phyloP scores from a whole-genome alignment of 306 rosid genomes.

The Corylus heterophylla region DNA sequence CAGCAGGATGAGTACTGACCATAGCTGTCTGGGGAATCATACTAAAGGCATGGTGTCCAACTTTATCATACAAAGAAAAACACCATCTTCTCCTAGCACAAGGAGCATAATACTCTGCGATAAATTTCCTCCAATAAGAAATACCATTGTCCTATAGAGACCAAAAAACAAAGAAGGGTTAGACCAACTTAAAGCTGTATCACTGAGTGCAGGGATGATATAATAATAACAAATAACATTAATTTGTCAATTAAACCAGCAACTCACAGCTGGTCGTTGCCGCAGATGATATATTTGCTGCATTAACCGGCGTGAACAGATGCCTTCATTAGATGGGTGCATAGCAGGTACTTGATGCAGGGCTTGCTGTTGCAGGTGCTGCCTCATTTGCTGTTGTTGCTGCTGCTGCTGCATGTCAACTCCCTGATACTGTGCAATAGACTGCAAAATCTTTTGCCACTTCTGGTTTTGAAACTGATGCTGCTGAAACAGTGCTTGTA shows the following conservation, averaged over 20 bases:
- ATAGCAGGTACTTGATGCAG: conserved; percentile 17
- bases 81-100: conserved; percentile 50
- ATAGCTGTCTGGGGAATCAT: conserved; percentile 29
- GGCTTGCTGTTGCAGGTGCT: conserved; percentile 31
- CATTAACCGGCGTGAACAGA: conserved; percentile 42
- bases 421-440: conserved; percentile 19
- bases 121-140: conserved; percentile 45
- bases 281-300: conserved; percentile 42
- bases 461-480: conserved; percentile 12
- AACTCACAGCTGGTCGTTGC: conserved; percentile 44
- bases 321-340: conserved; percentile 28
- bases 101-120: conserved; percentile 45
- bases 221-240: neutral
- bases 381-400: conserved; percentile 32
- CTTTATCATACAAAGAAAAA: conserved; percentile 38
- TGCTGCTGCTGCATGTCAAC: conserved; percentile 21
- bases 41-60: conserved; percentile 29
- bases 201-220: neutral
- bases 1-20: conserved; percentile 31
- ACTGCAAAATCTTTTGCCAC: conserved; percentile 3
- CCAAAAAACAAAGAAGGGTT: neutral
- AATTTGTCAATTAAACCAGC: neutral
- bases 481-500: conserved; percentile 28
- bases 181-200: neutral
- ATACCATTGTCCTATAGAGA: conserved; percentile 37